A percentile compares a stretch with the other conserved stretches of the same genome.
Evolutionary conservation across 1,139 yeast species (phyloP).

Genomic region (Taiozyma sp.): DNA sequence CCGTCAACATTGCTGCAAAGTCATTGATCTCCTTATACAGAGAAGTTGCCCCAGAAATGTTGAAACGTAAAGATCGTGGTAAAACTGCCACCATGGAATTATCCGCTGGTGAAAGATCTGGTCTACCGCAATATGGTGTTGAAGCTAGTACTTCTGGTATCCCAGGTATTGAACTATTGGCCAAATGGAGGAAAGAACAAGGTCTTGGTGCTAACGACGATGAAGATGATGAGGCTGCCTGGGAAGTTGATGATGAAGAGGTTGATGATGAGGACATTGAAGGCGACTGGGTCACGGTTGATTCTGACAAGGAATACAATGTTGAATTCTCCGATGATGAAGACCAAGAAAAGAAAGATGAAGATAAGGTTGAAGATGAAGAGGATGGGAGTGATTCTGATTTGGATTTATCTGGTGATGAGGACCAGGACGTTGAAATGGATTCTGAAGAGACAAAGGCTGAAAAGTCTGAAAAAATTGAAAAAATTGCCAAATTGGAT

Average conservation of each 20-base stretch:
- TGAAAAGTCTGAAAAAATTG: constrained; percentile 20
- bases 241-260: constrained; percentile 46
- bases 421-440: constrained; percentile 17
- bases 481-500: constrained; percentile 15
- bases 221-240: constrained; percentile 56
- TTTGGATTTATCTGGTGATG: constrained; percentile 25
- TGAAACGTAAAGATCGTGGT: constrained; percentile 85
- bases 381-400: constrained; percentile 35
- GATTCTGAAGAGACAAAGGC: constrained; percentile 17
- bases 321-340: constrained; percentile 42
- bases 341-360: constrained; percentile 31
- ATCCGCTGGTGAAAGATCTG: constrained; percentile 45
- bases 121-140: constrained; percentile 66
- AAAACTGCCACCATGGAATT: constrained; percentile 81
- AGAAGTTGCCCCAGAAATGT: constrained; percentile 96
- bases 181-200: constrained; percentile 79
- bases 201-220: constrained; percentile 53
- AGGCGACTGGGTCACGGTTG: constrained; percentile 51
- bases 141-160: constrained; percentile 60
- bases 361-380: constrained; percentile 26
- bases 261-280: constrained; percentile 38
- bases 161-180: constrained; percentile 86
- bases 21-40: constrained; percentile 82
- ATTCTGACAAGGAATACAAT: constrained; percentile 48
- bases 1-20: constrained; percentile 92